Base-by-base conservation (phyloP, 2,329 filamentous ascomycete species). In the Immersiporthe knoxdaviesiana region DNA sequence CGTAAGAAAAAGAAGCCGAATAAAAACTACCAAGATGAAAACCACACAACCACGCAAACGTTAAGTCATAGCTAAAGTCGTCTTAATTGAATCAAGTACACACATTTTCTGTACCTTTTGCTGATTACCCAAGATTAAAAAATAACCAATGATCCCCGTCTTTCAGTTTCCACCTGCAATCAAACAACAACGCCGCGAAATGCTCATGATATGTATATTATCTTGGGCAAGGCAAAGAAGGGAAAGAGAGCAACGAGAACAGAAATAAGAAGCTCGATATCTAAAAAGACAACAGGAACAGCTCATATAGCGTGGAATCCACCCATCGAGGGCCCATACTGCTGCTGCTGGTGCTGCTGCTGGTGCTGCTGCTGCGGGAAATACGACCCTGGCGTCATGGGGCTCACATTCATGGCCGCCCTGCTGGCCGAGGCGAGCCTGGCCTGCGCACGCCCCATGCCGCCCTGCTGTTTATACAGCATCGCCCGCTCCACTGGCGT, bases 381-480 rank as follows among this genome's bases (percentile, higher is more conserved):
- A 3, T 63, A 68, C 32, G 59, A 69, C 12, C 39, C 52, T 5
- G 67, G 69, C 39, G 69, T 69, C 67, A 69, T 18, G 3, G 67
- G 69, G 64, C 69, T 71, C 59, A 69, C 37, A 2, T 69, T 66
- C 21, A 32, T 68, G 10, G 18, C 47, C 12, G 18, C 30, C 37
- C 30, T 68, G 39, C 6, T 30, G 50, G 6, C 60, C 50, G 27
- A 39, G 21, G 18, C 47, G 60, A 63, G 44, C 52, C 41, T 63
- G 58, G 11, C 41, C 27, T 30, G 24, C 62, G 37, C 12, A 14
- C 37, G 41, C 0, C 67, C 67, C 59, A 66, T 14, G 11, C 67
- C 69, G 11, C 67, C 69, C 21, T 69, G 69, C 47, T 69, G 64
- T 39, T 71, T 71, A 24, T 69, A 71, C 64, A 71, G 61, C 69